These are phyloP conservation scores for Colletotrichum scovillei DNA, from an alignment of 2,329 filamentous ascomycete genomes.

Conservation along the genomic window DNA sequence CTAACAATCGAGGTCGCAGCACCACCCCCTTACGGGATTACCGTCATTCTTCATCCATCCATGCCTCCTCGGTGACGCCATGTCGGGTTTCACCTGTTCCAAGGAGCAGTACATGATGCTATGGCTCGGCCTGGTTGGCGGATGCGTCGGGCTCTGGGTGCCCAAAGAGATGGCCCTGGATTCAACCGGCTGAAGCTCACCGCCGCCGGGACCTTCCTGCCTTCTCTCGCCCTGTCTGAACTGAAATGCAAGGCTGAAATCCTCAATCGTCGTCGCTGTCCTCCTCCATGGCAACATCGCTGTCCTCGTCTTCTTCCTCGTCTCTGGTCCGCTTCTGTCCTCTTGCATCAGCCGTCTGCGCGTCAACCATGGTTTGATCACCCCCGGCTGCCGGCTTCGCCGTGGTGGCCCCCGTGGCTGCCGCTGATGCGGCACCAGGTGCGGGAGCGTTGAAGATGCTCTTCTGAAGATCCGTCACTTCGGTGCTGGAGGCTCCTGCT, in stretches of 20 bases:
- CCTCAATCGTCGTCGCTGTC: slow-evolving; percentile 77
- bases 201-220: slow-evolving; percentile 2
- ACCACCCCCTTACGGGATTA: slow-evolving; percentile 83
- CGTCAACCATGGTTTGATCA: slow-evolving; percentile 63
- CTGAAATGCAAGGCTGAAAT: background rate
- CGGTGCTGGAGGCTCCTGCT: slow-evolving; percentile 62
- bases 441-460: slow-evolving; percentile 81
- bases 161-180: slow-evolving; percentile 72
- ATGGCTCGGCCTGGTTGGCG: slow-evolving; percentile 91
- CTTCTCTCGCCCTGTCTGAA: slow-evolving; percentile 18
- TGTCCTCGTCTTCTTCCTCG: slow-evolving; percentile 74
- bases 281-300: slow-evolving; percentile 76
- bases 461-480: slow-evolving; percentile 80
- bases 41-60: slow-evolving; percentile 94
- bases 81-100: slow-evolving; percentile 73
- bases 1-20: slow-evolving; percentile 59
- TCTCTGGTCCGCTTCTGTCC: slow-evolving; percentile 79
- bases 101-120: slow-evolving; percentile 81
- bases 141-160: slow-evolving; percentile 81
- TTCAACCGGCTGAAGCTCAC: slow-evolving; percentile 23
- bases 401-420: slow-evolving; percentile 48
- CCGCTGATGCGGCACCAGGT: slow-evolving; percentile 57
- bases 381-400: slow-evolving; percentile 59
- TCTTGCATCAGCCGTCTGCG: slow-evolving; percentile 64
- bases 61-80: slow-evolving; percentile 86